Evolutionary conservation across 2,329 filamentous ascomycete species (phyloP).

Genomic region (Colletotrichum sp.): DNA sequence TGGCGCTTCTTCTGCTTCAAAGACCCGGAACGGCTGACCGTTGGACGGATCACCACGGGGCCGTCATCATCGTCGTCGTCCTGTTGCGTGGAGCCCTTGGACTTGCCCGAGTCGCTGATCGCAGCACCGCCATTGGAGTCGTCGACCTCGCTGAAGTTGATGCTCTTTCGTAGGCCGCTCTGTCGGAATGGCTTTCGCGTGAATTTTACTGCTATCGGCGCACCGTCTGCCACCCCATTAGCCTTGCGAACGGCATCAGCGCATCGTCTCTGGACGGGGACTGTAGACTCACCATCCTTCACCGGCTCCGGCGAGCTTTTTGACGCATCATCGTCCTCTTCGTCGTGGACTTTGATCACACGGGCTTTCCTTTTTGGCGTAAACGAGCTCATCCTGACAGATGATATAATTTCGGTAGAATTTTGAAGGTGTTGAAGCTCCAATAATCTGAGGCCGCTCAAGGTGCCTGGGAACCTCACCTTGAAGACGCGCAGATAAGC

Average conservation of each 20-base stretch:
- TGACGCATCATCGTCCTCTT: slow-evolving; percentile 54
- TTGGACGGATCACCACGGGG: slow-evolving; percentile 55
- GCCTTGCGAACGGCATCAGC: slow-evolving; percentile 29
- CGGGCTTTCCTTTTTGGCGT: slow-evolving; percentile 71
- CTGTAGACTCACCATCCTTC: slow-evolving; percentile 42
- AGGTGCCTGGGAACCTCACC: neutral
- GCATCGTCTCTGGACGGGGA: slow-evolving; percentile 18
- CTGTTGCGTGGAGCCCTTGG: slow-evolving; percentile 23
- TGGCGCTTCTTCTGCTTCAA: slow-evolving; percentile 73
- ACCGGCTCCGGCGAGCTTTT: slow-evolving; percentile 26
- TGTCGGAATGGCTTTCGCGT: slow-evolving; percentile 60
- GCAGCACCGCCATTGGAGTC: slow-evolving; percentile 17
- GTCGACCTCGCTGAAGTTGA: slow-evolving; percentile 48
- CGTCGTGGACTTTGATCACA: slow-evolving; percentile 75
- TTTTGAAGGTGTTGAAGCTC: neutral
- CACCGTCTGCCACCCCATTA: slow-evolving; percentile 12
- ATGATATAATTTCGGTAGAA: neutral
- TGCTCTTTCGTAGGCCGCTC: slow-evolving; percentile 62
- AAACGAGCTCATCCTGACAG: slow-evolving; percentile 57
- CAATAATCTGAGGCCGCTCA: neutral
- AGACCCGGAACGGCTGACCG: slow-evolving; percentile 51
- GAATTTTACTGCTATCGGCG: slow-evolving; percentile 18
- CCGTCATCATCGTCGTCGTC: slow-evolving; percentile 51
- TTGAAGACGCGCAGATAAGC: slow-evolving; percentile 8
- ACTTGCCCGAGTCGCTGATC: neutral